Evolutionary conservation across 352 stramenopile species (phyloP).

Genomic region (Phytophthora ramorum): DNA sequence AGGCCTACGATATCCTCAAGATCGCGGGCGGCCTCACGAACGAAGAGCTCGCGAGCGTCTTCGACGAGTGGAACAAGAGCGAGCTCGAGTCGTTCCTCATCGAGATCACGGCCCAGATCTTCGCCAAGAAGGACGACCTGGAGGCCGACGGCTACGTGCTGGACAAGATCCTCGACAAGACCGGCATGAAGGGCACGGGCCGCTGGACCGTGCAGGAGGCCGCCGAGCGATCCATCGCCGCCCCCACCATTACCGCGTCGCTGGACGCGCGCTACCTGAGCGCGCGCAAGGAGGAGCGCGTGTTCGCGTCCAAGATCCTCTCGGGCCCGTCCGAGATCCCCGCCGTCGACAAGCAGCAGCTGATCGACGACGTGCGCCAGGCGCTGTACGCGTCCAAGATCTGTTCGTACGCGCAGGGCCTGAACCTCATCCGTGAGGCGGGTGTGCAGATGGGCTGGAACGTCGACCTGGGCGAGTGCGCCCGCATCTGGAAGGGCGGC

Average conservation of each 20-base stretch:
- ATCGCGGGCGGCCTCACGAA: slow-evolving; percentile 91
- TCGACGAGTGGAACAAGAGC: slow-evolving; percentile 97
- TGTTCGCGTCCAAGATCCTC: slow-evolving; percentile 94
- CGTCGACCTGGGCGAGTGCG: slow-evolving; percentile 96
- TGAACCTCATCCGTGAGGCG: slow-evolving; percentile 95
- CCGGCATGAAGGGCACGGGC: slow-evolving; percentile 99
- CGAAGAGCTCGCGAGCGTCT: slow-evolving; percentile 92
- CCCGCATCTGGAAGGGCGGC: slow-evolving; percentile 98
- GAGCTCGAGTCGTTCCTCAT: slow-evolving; percentile 98
- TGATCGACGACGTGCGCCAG: slow-evolving; percentile 96
- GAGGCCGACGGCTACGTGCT: slow-evolving; percentile 87
- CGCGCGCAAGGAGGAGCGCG: slow-evolving; percentile 95
- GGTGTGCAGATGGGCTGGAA: slow-evolving; percentile 97
- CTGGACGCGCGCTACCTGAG: slow-evolving; percentile 97
- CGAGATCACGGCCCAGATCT: slow-evolving; percentile 98
- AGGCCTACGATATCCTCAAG: slow-evolving; percentile 98
- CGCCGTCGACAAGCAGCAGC: slow-evolving; percentile 92
- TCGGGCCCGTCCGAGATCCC: slow-evolving; percentile 94
- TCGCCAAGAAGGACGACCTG: slow-evolving; percentile 97
- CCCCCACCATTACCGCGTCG: slow-evolving; percentile 97
- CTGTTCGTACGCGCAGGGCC: slow-evolving; percentile 97
- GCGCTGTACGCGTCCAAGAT: slow-evolving; percentile 99
- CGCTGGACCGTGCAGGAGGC: slow-evolving; percentile 96
- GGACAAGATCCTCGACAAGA: slow-evolving; percentile 99
- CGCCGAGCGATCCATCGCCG: slow-evolving; percentile 96